Evolutionary conservation across 2,329 filamentous ascomycete genomes (phyloP).

Genomic region (Chalara sp.): DNA sequence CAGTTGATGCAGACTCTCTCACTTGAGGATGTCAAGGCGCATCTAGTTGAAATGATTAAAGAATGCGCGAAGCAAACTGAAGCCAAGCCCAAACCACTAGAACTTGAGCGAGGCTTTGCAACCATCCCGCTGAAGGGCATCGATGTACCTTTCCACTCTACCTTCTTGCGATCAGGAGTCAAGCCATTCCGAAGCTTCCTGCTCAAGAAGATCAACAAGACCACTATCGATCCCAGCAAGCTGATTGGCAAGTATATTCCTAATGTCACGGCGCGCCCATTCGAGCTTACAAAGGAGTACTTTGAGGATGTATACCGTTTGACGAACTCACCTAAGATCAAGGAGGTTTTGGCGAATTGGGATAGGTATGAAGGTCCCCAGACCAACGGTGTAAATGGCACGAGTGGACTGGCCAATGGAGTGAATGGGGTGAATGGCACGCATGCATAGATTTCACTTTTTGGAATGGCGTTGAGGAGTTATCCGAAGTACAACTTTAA

Average conservation of each 20-base stretch:
- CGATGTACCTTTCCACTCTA: constrained; percentile 98
- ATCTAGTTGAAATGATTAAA: constrained; percentile 84
- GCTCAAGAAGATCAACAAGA: constrained; percentile 99
- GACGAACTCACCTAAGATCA: constrained; percentile 55
- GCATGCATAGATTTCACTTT: constrained; percentile 4
- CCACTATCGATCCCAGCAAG: constrained; percentile 94
- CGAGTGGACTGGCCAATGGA: constrained; percentile 8
- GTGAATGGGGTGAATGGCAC: constrained; percentile 12
- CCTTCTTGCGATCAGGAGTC: constrained; percentile 93
- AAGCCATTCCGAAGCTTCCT: constrained; percentile 98
- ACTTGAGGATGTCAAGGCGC: constrained; percentile 84
- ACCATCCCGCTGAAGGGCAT: constrained; percentile 96
- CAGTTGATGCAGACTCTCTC: constrained; percentile 79
- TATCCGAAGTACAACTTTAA: no score
- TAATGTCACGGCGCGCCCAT: constrained; percentile 94
- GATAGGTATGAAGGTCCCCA: constrained; percentile 25
- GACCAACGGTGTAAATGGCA: constrained; percentile 22
- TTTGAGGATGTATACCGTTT: constrained; percentile 97
- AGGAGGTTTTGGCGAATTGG: constrained; percentile 28
- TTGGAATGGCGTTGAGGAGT: no score
- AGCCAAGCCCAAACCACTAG: constrained; percentile 79
- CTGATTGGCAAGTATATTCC: constrained; percentile 98
- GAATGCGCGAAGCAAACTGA: constrained; percentile 82
- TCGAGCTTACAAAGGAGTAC: constrained; percentile 95
- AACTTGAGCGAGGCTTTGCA: constrained; percentile 90